Conservation (phyloP, 1,284 basidiomycete genomes). For the Tausonia pullulans region DNA sequence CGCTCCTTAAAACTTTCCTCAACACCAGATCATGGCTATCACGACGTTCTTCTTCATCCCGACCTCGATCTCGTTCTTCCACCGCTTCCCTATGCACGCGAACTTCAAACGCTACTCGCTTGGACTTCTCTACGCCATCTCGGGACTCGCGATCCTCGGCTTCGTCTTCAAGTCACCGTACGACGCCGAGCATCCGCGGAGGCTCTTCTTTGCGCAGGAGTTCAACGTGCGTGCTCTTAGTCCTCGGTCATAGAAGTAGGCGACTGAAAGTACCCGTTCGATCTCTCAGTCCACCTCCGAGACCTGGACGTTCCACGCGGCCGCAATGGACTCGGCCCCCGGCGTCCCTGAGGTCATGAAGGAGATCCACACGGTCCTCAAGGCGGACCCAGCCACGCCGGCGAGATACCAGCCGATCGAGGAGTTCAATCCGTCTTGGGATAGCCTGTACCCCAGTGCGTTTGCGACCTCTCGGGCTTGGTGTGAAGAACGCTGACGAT, state of each 20-base stretch:
- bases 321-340: constrained; percentile 71
- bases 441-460: constrained; percentile 62
- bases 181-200: constrained; percentile 75
- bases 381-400: constrained; percentile 31
- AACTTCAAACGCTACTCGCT: not conserved
- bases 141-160: constrained; percentile 43
- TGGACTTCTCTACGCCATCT: constrained; percentile 38
- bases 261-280: constrained; percentile 3
- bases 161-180: constrained; percentile 57
- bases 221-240: constrained; percentile 57
- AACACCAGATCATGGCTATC: constrained; percentile 43
- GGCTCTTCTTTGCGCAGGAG: constrained; percentile 71
- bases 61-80: constrained; percentile 49
- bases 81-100: constrained; percentile 47
- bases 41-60: constrained; percentile 51
- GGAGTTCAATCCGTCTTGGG: constrained; percentile 53
- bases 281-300: constrained; percentile 51
- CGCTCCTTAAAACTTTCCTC: constrained; percentile 15
- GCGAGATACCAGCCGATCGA: constrained; percentile 23
- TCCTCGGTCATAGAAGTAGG: not conserved
- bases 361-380: constrained; percentile 51
- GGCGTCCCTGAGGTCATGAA: constrained; percentile 53
- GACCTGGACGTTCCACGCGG: constrained; percentile 62
- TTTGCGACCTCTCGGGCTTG: not conserved
- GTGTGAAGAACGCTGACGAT: not conserved